Evolutionary conservation across 805 yeast genomes (phyloP).

Genomic region (Metschnikowia borealis): DNA sequence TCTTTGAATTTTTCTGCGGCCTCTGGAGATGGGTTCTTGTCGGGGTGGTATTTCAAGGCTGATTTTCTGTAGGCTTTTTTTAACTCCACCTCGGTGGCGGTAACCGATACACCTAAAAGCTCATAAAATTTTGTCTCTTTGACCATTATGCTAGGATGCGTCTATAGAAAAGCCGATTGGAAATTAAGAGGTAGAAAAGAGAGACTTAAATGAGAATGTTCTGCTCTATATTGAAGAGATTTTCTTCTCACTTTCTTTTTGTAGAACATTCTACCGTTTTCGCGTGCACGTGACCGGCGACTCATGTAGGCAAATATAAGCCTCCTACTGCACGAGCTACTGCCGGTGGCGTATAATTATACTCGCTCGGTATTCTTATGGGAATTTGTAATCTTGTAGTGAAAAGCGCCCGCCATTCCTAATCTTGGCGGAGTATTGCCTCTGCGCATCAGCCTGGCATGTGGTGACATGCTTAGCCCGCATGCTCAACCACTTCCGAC

Average conservation of each 20-base stretch:
- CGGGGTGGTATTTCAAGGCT: slow-evolving; percentile 81
- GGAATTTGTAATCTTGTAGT: not conserved
- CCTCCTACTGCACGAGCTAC: not conserved
- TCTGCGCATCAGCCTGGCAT: not conserved
- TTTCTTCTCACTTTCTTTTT: slow-evolving; percentile 14
- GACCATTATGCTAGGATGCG: slow-evolving; percentile 46
- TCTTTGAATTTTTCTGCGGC: slow-evolving; percentile 96
- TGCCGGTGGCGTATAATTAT: not conserved
- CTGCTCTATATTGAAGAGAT: slow-evolving; percentile 12
- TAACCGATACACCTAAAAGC: slow-evolving; percentile 63
- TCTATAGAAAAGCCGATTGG: not conserved
- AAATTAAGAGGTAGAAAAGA: not conserved
- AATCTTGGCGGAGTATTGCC: not conserved
- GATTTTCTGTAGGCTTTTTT: slow-evolving; percentile 80
- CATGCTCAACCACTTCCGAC: slow-evolving; percentile 76
- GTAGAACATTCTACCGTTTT: slow-evolving; percentile 20
- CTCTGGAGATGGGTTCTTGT: slow-evolving; percentile 61
- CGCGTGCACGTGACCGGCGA: slow-evolving; percentile 19
- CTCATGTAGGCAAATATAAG: not conserved
- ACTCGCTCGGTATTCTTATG: not conserved
- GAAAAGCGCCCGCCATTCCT: not conserved
- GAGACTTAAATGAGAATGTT: not conserved
- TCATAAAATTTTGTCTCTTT: slow-evolving; percentile 79
- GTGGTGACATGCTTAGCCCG: slow-evolving; percentile 42
- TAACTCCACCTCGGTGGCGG: slow-evolving; percentile 66